A percentile compares a stretch with the other conserved stretches of the same genome.
Conservation (phyloP, 371 early-diverging fungal genomes). For the Phascolomyces articulosus region DNA sequence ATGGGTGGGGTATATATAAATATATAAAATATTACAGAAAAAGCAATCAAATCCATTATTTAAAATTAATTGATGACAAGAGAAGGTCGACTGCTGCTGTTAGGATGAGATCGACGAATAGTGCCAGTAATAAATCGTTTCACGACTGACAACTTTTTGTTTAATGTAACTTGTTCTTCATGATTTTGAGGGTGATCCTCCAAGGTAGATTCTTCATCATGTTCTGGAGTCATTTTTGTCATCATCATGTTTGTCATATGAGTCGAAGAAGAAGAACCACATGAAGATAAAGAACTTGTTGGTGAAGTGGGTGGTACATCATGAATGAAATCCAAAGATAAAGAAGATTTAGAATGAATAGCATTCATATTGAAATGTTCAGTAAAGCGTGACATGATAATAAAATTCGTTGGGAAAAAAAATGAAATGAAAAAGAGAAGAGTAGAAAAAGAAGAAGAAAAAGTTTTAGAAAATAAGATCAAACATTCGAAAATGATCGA, state of each 20-base stretch:
- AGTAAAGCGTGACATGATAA: slow-evolving; percentile 10
- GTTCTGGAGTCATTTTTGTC: no score
- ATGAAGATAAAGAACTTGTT: slow-evolving; percentile 1
- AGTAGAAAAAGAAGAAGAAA: not conserved
- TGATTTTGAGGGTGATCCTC: not conserved
- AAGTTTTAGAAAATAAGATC: no score
- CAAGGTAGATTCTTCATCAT: no score
- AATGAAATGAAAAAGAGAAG: not conserved
- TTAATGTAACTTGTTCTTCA: not conserved
- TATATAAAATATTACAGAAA: not conserved
- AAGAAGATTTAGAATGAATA: not conserved
- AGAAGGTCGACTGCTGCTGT: not conserved
- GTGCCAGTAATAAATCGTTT: not conserved
- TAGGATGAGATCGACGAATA: not conserved
- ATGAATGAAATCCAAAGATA: not conserved
- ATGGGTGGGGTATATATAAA: not conserved
- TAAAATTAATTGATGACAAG: not conserved
- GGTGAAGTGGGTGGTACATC: not conserved
- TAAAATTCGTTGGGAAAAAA: not conserved
- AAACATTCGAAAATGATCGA: no score
- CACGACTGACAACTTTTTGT: not conserved
- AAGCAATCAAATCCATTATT: not conserved
- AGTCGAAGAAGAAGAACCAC: not conserved
- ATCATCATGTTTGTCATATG: no score
- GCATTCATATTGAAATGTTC: slow-evolving; percentile 10